Evolutionary conservation across 352 stramenopile genomes (phyloP), one percentile per base, ranked within the genome.

Genomic region (Blastocystis sp.): DNA sequence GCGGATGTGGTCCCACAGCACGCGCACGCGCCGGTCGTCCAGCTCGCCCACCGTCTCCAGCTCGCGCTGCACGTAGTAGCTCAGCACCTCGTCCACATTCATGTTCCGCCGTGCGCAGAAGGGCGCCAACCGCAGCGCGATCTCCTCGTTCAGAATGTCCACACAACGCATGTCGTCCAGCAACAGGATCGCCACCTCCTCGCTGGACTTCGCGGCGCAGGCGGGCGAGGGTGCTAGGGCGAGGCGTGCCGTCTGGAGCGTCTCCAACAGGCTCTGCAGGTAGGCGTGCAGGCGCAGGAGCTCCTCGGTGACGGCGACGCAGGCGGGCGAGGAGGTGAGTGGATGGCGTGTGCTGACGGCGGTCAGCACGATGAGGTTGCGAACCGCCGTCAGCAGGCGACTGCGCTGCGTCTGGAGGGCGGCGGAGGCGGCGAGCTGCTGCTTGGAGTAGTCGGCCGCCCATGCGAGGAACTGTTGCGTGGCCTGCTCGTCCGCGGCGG

Each of bases 1-100:
- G 21, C 40, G 48, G 28, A 64, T 64, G 21, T 54, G 21, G 21
- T 21, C 42, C 42, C 38, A 81, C 0, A 81, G 1, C 71, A 38
- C 24, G 10, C 48, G n/a, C 3, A 81, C 21, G 2, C 71, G 38
- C 4, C n/a, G 4, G 10, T 66, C 45, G 11, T 81, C 71, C 4
- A 81, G 17, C 4, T 45, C 28, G 3, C 38, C 38, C 34, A n/a
- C 45, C n/a, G 24, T 81, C 66, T 81, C 71, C 3, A 81, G 1
- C 28, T 64, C n/a, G 3, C 42, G 71, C 66, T 81, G 43, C 14
- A 81, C 11, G 43, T 63, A 81, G n/a, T 63, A 81, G 28, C 42
- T 64, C 21, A 81, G 54, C 28, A 81, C 71, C 24, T 81, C 71
- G 43, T 81, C 71, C 14, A 65, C 59, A 65, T 28, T 64, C 71